A percentile compares a stretch with the other conserved stretches of the same genome.
Conservation (phyloP, 2,329 filamentous ascomycete genomes). For the Fusarium burgessii region DNA sequence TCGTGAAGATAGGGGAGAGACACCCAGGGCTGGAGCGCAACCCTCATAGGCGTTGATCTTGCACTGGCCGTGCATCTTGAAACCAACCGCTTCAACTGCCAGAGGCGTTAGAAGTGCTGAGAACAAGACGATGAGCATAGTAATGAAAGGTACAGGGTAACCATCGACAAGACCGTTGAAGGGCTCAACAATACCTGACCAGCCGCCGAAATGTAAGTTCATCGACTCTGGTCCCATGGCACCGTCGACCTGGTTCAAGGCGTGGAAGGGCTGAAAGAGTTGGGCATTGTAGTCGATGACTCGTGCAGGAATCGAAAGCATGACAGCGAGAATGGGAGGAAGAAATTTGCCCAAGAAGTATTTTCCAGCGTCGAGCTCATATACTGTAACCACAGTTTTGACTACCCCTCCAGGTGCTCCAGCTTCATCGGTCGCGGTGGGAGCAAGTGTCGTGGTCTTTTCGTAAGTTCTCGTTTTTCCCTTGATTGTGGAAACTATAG, state of each 20-base stretch:
- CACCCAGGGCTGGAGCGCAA: constrained; percentile 42
- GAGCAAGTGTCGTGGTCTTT: constrained; percentile 28
- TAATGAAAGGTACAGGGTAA: constrained; percentile 42
- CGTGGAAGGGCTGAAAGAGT: constrained; percentile 60
- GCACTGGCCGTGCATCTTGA: constrained; percentile 45
- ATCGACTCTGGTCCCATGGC: constrained; percentile 57
- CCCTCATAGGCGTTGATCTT: constrained; percentile 35
- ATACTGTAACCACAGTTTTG: constrained; percentile 29
- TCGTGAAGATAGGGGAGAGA: constrained; percentile 33
- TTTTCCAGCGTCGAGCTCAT: constrained; percentile 33
- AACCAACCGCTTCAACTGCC: constrained; percentile 43
- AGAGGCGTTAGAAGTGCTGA: constrained; percentile 39
- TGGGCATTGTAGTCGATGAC: constrained; percentile 59
- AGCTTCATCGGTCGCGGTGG: constrained; percentile 25
- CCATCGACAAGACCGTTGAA: constrained; percentile 51
- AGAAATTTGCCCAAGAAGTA: constrained; percentile 60
- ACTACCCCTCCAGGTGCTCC: constrained; percentile 17
- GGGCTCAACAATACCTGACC: constrained; percentile 53
- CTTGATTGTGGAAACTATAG: constrained; percentile 35
- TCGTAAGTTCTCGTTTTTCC: constrained; percentile 37
- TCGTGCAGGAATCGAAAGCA: constrained; percentile 57
- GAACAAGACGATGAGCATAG: constrained; percentile 44
- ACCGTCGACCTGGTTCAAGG: constrained; percentile 55
- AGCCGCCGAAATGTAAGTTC: constrained; percentile 56
- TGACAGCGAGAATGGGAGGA: constrained; percentile 55